Conservation (phyloP, 352 stramenopile genomes). For the Pythium phragmiticola region DNA sequence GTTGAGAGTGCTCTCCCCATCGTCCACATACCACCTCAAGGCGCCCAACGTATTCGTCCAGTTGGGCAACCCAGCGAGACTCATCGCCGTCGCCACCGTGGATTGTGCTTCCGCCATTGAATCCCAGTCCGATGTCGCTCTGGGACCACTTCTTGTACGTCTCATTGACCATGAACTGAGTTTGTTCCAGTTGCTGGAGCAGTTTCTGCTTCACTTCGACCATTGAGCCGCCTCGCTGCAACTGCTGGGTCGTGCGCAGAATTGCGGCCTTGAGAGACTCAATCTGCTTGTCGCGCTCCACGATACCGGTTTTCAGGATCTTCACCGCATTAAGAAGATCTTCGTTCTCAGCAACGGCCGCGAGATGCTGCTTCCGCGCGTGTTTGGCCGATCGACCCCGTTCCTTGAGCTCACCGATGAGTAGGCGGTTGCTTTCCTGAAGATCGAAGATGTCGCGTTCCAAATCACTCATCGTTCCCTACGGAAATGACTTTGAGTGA, state of each 20-base stretch:
- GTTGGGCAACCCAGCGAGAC: conserved; percentile 30
- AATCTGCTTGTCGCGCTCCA: conserved; percentile 65
- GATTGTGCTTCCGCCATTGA: conserved; percentile 13
- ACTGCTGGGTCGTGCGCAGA: conserved; percentile 49
- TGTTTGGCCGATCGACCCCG: conserved; percentile 47
- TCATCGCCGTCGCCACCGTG: background rate
- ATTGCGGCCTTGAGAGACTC: conserved; percentile 54
- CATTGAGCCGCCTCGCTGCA: conserved; percentile 53
- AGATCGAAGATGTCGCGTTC: conserved; percentile 45
- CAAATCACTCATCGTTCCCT: conserved; percentile 29
- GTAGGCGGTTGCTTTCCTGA: conserved; percentile 67
- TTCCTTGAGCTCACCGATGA: conserved; percentile 61
- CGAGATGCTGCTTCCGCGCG: conserved; percentile 57
- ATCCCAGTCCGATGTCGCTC: conserved; percentile 37
- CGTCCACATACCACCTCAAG: conserved; percentile 56
- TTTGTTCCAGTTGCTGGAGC: conserved; percentile 71
- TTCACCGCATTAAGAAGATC: conserved; percentile 59
- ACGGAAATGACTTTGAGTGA: background rate
- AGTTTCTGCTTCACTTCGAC: conserved; percentile 71
- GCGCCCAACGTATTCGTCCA: conserved; percentile 57
- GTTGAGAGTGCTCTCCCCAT: conserved; percentile 52
- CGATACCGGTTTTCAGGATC: conserved; percentile 61
- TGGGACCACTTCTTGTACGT: conserved; percentile 75
- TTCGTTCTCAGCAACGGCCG: conserved; percentile 61
- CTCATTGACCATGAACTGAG: conserved; percentile 73